Evolutionary conservation across 2,329 filamentous ascomycete genomes (phyloP).

Genomic region (Scolecobasidium constrictum): DNA sequence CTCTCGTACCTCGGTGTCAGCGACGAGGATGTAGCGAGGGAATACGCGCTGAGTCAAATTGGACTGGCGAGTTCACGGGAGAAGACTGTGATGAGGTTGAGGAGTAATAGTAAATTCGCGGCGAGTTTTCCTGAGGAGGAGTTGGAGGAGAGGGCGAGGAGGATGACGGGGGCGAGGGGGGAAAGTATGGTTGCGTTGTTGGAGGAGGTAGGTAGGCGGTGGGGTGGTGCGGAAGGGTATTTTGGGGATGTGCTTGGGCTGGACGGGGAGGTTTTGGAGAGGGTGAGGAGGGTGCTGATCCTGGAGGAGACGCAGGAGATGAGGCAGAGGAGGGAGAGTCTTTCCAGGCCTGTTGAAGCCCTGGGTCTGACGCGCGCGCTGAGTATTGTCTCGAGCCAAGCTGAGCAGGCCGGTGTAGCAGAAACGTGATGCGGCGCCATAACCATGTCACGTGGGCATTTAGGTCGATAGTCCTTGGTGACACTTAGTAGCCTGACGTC

Average conservation of each 20-base stretch:
- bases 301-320: constrained; percentile 1
- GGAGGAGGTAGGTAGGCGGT: constrained; percentile 46
- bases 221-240: constrained; percentile 52
- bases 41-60: constrained; percentile 56
- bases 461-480: too few relatives aligned
- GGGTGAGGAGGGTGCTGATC: neutral
- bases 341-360: too few relatives aligned
- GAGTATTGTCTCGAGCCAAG: too few relatives aligned
- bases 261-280: constrained; percentile 20
- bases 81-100: constrained; percentile 15
- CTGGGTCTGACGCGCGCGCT: too few relatives aligned
- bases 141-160: constrained; percentile 13
- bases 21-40: constrained; percentile 48
- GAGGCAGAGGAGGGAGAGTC: too few relatives aligned
- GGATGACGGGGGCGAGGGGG: constrained; percentile 27
- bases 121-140: neutral
- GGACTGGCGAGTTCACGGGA: constrained; percentile 38
- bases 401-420: too few relatives aligned
- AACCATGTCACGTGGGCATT: too few relatives aligned
- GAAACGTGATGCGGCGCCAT: too few relatives aligned
- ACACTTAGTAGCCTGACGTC: too few relatives aligned
- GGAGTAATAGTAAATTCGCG: neutral
- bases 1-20: constrained; percentile 52
- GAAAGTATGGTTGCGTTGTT: constrained; percentile 42
- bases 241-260: constrained; percentile 48